phyloP scores from a whole-genome alignment of 805 yeast genomes.

The Sugiyamaella marilandica region DNA sequence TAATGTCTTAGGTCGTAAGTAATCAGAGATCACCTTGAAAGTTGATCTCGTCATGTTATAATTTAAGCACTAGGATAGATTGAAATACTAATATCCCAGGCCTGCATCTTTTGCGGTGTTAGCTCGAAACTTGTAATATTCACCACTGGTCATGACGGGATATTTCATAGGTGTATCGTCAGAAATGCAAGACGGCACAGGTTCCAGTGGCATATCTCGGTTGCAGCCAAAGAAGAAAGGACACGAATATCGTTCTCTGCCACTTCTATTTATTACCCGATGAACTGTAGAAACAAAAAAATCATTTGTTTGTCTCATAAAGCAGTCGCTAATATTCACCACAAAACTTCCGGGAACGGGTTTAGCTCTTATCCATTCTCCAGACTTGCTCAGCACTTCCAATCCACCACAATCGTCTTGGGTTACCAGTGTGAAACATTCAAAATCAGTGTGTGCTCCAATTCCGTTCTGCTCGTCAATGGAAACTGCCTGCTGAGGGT shows the following conservation, averaged over 20 bases:
- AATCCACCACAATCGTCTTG: slow-evolving; percentile 52
- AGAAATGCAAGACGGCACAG: background rate
- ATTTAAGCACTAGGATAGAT: no score
- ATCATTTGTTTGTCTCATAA: slow-evolving; percentile 55
- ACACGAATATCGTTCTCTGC: slow-evolving; percentile 30
- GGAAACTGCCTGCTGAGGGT: slow-evolving; percentile 42
- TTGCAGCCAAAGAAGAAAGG: slow-evolving; percentile 27
- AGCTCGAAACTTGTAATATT: background rate
- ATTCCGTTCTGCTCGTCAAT: slow-evolving; percentile 43
- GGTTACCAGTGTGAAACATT: slow-evolving; percentile 53
- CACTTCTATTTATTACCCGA: slow-evolving; percentile 39
- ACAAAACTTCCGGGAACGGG: slow-evolving; percentile 47
- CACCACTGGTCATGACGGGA: background rate
- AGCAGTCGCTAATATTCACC: slow-evolving; percentile 56
- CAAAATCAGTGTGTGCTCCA: slow-evolving; percentile 61
- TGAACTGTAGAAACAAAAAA: slow-evolving; percentile 58
- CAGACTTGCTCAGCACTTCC: slow-evolving; percentile 52
- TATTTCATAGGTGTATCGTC: background rate
- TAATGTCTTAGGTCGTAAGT: no score
- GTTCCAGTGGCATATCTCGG: slow-evolving; percentile 1
- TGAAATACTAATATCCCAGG: background rate
- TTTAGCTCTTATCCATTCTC: slow-evolving; percentile 53
- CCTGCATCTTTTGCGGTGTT: background rate
- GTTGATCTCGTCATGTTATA: no score
- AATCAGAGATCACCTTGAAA: no score